Evolutionary conservation across 2,329 filamentous ascomycete genomes (phyloP), one percentile per base, ranked within the genome.

Genomic region (Microdochium nivale): DNA sequence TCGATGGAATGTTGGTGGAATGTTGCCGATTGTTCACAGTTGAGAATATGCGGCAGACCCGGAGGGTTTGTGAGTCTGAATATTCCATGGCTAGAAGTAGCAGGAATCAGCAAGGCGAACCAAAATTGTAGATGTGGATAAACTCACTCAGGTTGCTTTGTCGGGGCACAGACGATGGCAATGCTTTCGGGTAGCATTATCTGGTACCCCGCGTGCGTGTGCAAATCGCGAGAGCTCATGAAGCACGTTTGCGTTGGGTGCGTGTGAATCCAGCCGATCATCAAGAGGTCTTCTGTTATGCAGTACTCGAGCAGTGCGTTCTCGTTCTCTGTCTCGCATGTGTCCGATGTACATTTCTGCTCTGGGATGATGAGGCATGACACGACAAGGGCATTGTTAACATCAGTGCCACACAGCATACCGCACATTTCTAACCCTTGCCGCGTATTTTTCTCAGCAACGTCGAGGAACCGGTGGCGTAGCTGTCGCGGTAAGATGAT

Each of bases 201-300:
- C 69, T 99, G 94, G 66, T 96, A 97, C 11, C 90, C 90, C 2
- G 86, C 85, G 64, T 96, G 92, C 0, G 95, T 99, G 65, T 99
- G 94, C 58, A 97, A 66, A 64, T 99, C 94, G 49, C 92, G 78
- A 48, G 87, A 94, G 65, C 90, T 96, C 88, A 99, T 95, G 67
- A 99, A 99, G 68, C 94, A 99, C 0, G 90, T 95, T 70, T 99
- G 94, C 0, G 87, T 90, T 0, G 94, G 94, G 66, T 99, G 94
- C 0, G 94, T 99, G 65, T 99, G 94, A 55, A 99, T 99, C 94
- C 94, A 99, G 37, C 92, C 92, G 4, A 96, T 78, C 50, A 95
- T 83, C 67, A 96, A 81, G 33, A 97, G 70, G 54, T 95, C 88
- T 62, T 95, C 82, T 4, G 77, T 78, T 60, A 94, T 88, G 63